Conservation (phyloP, 1,284 basidiomycete genomes). For the Cutaneotrichosporon sp. region DNA sequence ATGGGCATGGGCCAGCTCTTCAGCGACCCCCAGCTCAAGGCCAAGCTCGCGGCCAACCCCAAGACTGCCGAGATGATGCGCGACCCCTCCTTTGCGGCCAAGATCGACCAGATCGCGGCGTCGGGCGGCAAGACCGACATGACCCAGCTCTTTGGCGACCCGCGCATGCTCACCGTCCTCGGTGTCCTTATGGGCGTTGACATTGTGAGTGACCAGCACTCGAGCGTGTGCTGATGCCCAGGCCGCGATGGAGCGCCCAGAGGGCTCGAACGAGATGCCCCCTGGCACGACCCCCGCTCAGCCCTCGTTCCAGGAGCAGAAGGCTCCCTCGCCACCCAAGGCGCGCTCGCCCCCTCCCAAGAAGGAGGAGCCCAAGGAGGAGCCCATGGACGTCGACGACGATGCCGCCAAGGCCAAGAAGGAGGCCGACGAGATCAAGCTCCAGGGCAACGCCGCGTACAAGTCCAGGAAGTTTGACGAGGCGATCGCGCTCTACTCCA, state of each 20-base stretch:
- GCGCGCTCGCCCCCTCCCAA: slow-evolving; percentile 38
- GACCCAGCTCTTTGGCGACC: slow-evolving; percentile 65
- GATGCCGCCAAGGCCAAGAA: slow-evolving; percentile 65
- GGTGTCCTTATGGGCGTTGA: slow-evolving; percentile 94
- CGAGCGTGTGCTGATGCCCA: slow-evolving; percentile 15
- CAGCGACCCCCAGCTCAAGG: slow-evolving; percentile 76
- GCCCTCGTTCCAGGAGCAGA: slow-evolving; percentile 15
- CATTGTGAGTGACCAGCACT: slow-evolving; percentile 56
- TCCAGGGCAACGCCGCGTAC: slow-evolving; percentile 77
- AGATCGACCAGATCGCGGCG: slow-evolving; percentile 55
- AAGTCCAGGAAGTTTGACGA: slow-evolving; percentile 78
- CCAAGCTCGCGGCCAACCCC: slow-evolving; percentile 82
- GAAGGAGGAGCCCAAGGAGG: slow-evolving; percentile 56
- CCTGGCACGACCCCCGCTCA: slow-evolving; percentile 56
- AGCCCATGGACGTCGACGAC: slow-evolving; percentile 70
- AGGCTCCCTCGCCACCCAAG: slow-evolving; percentile 43
- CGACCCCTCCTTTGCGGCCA: slow-evolving; percentile 77
- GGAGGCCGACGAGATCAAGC: slow-evolving; percentile 74
- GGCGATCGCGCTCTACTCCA: slow-evolving; percentile 71
- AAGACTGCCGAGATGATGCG: slow-evolving; percentile 79
- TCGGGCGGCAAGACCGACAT: slow-evolving; percentile 47
- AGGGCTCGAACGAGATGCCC: slow-evolving; percentile 79
- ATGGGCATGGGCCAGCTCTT: slow-evolving; percentile 75
- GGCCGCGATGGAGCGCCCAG: slow-evolving; percentile 79
- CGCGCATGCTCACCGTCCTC: slow-evolving; percentile 86